Evolutionary conservation across 805 yeast species (phyloP).

Genomic region (Candida silvicultrix): DNA sequence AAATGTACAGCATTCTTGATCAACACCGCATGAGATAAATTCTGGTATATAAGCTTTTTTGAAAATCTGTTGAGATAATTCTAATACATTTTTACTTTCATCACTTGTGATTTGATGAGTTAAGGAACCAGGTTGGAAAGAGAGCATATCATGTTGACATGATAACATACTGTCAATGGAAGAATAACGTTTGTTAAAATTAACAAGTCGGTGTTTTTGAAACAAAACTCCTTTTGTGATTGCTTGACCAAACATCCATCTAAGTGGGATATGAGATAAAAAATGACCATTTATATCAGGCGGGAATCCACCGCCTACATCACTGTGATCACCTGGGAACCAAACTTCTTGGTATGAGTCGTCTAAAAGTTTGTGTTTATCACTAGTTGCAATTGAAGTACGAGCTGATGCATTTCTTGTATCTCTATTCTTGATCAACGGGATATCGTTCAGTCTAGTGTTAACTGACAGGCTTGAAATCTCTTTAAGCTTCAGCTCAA

Average conservation of each 20-base stretch:
- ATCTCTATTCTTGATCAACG: neutral
- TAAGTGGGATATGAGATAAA: slow-evolving; percentile 43
- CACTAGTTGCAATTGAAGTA: slow-evolving; percentile 6
- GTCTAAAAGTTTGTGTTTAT: slow-evolving; percentile 17
- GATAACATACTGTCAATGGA: slow-evolving; percentile 38
- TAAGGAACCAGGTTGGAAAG: slow-evolving; percentile 16
- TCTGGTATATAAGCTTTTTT: slow-evolving; percentile 6
- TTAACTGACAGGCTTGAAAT: neutral
- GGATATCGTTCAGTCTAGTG: neutral
- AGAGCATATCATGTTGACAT: slow-evolving; percentile 45
- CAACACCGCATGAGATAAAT: slow-evolving; percentile 8
- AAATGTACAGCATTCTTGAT: neutral
- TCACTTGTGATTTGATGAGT: slow-evolving; percentile 8
- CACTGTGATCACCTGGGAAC: slow-evolving; percentile 69
- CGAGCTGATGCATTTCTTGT: neutral
- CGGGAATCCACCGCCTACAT: slow-evolving; percentile 65
- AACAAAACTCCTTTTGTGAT: slow-evolving; percentile 43
- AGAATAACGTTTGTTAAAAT: slow-evolving; percentile 34
- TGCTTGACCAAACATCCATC: slow-evolving; percentile 59
- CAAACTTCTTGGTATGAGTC: slow-evolving; percentile 46
- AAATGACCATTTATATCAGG: slow-evolving; percentile 37
- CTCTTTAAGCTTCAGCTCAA: slow-evolving; percentile 5
- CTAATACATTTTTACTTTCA: slow-evolving; percentile 8
- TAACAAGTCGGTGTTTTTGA: slow-evolving; percentile 31
- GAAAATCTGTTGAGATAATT: slow-evolving; percentile 5